Evolutionary conservation across 2,329 filamentous ascomycete species (phyloP).

Genomic region (Hypoxylon sp.): DNA sequence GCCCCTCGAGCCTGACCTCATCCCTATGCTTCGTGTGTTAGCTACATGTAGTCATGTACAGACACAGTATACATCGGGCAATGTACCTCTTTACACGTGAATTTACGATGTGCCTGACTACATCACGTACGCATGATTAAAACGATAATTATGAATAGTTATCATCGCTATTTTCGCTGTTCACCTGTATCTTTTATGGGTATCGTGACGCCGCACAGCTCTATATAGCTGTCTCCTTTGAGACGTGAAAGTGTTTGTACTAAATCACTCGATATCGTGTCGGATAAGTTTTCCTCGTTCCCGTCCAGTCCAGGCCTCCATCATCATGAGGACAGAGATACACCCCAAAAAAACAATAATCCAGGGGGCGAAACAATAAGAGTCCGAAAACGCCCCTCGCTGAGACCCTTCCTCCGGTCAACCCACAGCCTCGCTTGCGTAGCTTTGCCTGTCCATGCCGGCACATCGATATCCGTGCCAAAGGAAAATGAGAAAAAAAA

Average conservation of each 20-base stretch:
- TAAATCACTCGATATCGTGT: conserved; percentile 1
- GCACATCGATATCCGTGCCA: conserved; percentile 18
- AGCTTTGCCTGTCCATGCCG: conserved; percentile 3
- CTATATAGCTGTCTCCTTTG: conserved; percentile 38
- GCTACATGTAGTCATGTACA: neutral
- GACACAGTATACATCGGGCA: neutral
- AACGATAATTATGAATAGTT: conserved; percentile 10
- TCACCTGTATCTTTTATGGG: conserved; percentile 35
- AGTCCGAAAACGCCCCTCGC: conserved; percentile 29
- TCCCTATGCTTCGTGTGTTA: no score
- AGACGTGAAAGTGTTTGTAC: conserved; percentile 12
- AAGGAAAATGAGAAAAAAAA: conserved; percentile 10
- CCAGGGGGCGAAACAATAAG: conserved; percentile 10
- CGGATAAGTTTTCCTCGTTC: conserved; percentile 24
- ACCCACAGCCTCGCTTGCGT: conserved; percentile 11
- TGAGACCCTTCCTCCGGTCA: conserved; percentile 8
- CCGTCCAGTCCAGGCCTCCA: conserved; percentile 4
- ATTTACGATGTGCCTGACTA: neutral
- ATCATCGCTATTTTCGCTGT: conserved; percentile 19
- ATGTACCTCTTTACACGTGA: neutral
- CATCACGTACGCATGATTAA: neutral
- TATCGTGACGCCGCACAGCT: conserved; percentile 40
- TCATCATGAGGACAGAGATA: conserved; percentile 14
- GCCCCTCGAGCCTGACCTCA: conserved; percentile 8
- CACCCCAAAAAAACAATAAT: conserved; percentile 4